Evolutionary conservation across 2,329 filamentous ascomycete genomes (phyloP).

Genomic region (Arthroderma sp.): DNA sequence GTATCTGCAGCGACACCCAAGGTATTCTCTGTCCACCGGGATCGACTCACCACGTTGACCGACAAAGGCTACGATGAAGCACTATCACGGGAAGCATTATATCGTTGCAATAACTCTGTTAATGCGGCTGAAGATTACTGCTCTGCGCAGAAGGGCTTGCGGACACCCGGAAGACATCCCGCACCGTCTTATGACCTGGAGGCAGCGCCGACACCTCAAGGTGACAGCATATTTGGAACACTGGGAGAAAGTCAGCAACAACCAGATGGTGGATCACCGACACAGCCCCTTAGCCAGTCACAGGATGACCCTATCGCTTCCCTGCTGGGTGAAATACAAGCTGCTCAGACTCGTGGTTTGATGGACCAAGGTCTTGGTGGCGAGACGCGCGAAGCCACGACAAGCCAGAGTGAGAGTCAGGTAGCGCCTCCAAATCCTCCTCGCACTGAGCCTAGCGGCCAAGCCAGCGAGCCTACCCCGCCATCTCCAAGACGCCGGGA

Average conservation of each 20-base stretch:
- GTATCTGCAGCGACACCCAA: slow-evolving; percentile 35
- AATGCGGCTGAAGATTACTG: slow-evolving; percentile 61
- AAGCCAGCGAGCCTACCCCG: slow-evolving; percentile 13
- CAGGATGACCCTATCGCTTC: slow-evolving; percentile 10
- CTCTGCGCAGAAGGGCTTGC: slow-evolving; percentile 44
- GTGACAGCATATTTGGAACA: slow-evolving; percentile 7
- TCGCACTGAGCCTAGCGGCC: slow-evolving; percentile 16
- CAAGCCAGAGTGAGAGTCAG: slow-evolving; percentile 24
- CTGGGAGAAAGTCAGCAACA: not conserved
- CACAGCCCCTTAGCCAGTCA: not conserved
- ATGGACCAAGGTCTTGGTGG: slow-evolving; percentile 2
- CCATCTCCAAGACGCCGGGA: slow-evolving; percentile 18
- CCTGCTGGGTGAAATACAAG: slow-evolving; percentile 10
- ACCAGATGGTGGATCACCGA: not conserved
- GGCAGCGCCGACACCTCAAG: slow-evolving; percentile 14
- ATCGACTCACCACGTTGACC: slow-evolving; percentile 32
- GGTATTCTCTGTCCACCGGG: slow-evolving; percentile 39
- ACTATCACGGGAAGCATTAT: slow-evolving; percentile 66
- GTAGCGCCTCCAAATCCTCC: slow-evolving; percentile 32
- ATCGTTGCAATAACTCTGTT: slow-evolving; percentile 59
- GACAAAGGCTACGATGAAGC: slow-evolving; percentile 44
- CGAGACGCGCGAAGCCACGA: slow-evolving; percentile 18
- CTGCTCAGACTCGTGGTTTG: slow-evolving; percentile 1
- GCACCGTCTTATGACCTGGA: slow-evolving; percentile 48
- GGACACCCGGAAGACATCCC: slow-evolving; percentile 50